phyloP scores from a whole-genome alignment of 129 eudicot genomes.

The Sambucus nigra region DNA sequence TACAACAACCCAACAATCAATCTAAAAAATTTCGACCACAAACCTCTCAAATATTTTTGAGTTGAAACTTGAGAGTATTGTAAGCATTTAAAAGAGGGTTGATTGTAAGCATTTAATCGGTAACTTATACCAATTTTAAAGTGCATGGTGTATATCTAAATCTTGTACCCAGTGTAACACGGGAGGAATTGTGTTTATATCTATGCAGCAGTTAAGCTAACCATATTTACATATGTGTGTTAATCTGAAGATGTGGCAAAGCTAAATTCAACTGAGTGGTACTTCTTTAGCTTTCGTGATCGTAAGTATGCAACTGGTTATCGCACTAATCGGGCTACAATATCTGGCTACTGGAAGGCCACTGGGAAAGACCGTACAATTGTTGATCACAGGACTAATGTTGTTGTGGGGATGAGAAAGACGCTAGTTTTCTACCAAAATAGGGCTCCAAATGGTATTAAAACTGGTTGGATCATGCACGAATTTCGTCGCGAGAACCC shows the following conservation, averaged over 20 bases:
- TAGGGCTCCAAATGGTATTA: conserved; percentile 90
- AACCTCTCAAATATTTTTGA: too few relatives aligned
- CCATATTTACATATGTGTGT: background rate
- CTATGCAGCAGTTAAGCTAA: background rate
- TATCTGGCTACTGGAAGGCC: conserved; percentile 87
- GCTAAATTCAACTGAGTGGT: conserved; percentile 86
- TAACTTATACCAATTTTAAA: too few relatives aligned
- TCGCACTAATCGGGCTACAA: conserved; percentile 81
- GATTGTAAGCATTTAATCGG: too few relatives aligned
- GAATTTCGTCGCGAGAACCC: conserved; percentile 89
- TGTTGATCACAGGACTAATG: conserved; percentile 41
- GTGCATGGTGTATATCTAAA: too few relatives aligned
- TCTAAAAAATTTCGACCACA: too few relatives aligned
- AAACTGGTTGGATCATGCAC: conserved; percentile 96
- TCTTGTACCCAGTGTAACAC: too few relatives aligned
- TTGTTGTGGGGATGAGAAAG: conserved; percentile 75
- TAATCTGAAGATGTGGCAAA: conserved; percentile 66
- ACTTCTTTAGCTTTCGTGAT: conserved; percentile 92
- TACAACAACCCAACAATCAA: too few relatives aligned
- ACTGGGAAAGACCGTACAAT: conserved; percentile 79
- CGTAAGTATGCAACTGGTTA: conserved; percentile 89
- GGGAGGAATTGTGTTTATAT: background rate
- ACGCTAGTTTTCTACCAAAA: conserved; percentile 81
- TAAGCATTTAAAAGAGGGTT: too few relatives aligned
- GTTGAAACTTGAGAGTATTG: too few relatives aligned